Evolutionary conservation across 371 early-diverging fungal genomes (phyloP), one percentile per base, ranked within the genome.

Genomic region (Rhizopus arrhizus): DNA sequence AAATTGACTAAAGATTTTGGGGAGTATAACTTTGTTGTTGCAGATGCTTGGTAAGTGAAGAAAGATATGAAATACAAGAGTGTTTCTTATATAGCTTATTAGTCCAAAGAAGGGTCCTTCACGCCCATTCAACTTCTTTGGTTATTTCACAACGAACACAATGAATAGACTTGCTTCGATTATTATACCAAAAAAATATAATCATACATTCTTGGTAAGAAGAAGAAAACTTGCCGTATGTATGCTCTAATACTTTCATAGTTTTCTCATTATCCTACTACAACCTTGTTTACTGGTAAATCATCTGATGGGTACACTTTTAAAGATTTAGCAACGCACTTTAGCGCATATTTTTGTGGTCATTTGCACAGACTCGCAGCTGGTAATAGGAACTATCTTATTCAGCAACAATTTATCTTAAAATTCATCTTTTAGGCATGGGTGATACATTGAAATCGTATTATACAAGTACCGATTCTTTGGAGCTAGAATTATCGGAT

Each of bases 71-170:
- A 31, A 5, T 9, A 43, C 15, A 38, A 11, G 3, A 38, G 2
- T 22, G 6, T 12, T 22, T 13, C 42, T 32, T 43, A 5, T 29
- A 40, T 32, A n/a, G 56, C 4, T 12, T 34, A 42, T 5, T 55
- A 86, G 89, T 58, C 95, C 95, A 2, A 80, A 80, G 52, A 80
- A 79, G 13, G 95, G 96, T 4, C 86, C 92, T 28, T 78, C 89
- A 11, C 73, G 95, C 12, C 96, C 95, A 1, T 84, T 94, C 70
- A 95, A 96, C 62, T 95, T 96, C 64, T 96, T 95, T 68, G 95
- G 95, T 0, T 85, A 87, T 63, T 64, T 95, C 47, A 91, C 91
- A 22, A 79, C 82, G 5, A 67, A 71, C 16, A 87, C 87, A 36
- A 90, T 96, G 91, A 82, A 92, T 72, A 66, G 76, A 41, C 72